Base-by-base conservation (phyloP, 1,284 basidiomycete genomes). In the Austropuccinia psidii region DNA sequence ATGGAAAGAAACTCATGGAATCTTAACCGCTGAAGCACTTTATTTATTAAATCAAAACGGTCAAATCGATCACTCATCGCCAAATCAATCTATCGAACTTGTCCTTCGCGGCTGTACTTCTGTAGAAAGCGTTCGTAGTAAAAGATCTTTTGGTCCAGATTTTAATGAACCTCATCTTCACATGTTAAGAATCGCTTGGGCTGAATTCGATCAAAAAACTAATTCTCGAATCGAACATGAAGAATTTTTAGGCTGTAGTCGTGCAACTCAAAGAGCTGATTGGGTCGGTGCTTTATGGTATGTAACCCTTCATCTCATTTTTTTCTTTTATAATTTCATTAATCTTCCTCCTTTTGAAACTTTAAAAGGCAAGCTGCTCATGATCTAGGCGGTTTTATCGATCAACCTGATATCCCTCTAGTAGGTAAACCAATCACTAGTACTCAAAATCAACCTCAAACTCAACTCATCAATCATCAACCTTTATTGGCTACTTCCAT, bases 281-380 rank as follows among this genome's bases (percentile, higher is more conserved):
- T 73, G 70, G 70, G 70, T 73, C 11, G 70, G 70, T 5, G 70
- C 70, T 1, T 65, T 73, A 8, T 73, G 70, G 70, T 73, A 29
- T 31, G 70, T 73, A 17, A 27, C 27, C 15, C 21, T 50, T 29
- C n/a, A 50, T 33, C 24, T 39, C 39, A 11, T 33, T 35, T 60
- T 17, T 19, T 64, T 72, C 35, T 37, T 52, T 39, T 5, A 27
- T 27, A 35, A 21, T n/a, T 19, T 55, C 35, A 31, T 58, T 17
- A 24, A 24, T 47, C n/a, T n/a, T 52, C 19, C 47, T 50, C 1
- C 29, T 66, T 15, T 49, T 2, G 33, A 24, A n/a, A n/a, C n/a
- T n/a, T 24, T 39, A 35, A 11, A 3, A 73, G 70, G 70, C 70
- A 73, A 65, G 70, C 60, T 27, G 70, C 70, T 8, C 70, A 73